Evolutionary conservation across 2,329 filamentous ascomycete genomes (phyloP), one percentile per base, ranked within the genome.

Genomic region (Fusarium stilboides): DNA sequence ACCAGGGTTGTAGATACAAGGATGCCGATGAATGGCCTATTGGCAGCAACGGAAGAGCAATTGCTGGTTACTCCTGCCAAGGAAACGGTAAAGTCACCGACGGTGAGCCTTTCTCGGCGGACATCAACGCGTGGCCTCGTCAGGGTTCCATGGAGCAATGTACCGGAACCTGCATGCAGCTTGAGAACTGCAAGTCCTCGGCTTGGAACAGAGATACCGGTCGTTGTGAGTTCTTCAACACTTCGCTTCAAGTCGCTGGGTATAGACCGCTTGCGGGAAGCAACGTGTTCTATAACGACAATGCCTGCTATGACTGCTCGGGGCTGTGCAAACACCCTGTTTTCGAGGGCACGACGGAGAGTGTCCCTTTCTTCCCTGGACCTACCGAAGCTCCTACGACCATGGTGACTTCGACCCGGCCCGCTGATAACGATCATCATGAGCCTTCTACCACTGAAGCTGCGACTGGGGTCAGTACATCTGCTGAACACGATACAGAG

Each of bases 231-330:
- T 70, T 69, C 52, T 59, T 70, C 14, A 51, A 62, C 37, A 31
- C 22, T 6, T 52, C 52, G 34, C 52, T 53, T 5, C 20, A 39
- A 6, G 45, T 44, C 6, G 55, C 68, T 10, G 57, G 62, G 8
- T 70, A 63, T 26, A 45, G 26, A 10, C 52, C 55, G 1, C 43
- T 33, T 4, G 46, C 19, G 4, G 58, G 49, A 3, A 50, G 57
- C 19, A 36, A 52, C 14, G 22, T 47, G 8, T 45, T 42, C 13
- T 69, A 67, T 43, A 70, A 53, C 17, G 65, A 70, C 6, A 65
- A 70, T 19, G 58, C 47, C 7, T 70, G 68, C 50, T 69, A 50
- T 37, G 50, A 67, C 20, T 70, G 68, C 19, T 68, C 65, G 2
- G 54, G 51, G 3, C 51, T 68, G 20, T 69, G 55, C 19, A 19